phyloP scores from a whole-genome alignment of 2,329 filamentous ascomycete species.

The Cytospora schulzeri region DNA sequence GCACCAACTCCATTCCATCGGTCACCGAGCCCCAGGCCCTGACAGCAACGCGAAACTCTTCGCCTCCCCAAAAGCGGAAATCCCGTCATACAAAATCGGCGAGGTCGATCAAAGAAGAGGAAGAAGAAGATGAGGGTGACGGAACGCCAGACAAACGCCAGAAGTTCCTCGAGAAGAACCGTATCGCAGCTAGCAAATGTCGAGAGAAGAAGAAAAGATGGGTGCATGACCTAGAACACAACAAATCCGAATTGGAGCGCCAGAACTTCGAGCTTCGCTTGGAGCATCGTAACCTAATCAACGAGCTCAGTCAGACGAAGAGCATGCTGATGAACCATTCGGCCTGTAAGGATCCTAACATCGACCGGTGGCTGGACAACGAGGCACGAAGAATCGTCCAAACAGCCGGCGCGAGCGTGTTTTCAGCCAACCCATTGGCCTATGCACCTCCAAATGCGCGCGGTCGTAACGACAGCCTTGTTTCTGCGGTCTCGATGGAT shows the following conservation, averaged over 20 bases:
- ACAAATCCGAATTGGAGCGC: conserved; percentile 46
- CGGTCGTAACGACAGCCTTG: conserved; percentile 34
- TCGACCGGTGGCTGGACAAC: conserved; percentile 55
- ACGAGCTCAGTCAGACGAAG: conserved; percentile 51
- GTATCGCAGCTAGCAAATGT: conserved; percentile 73
- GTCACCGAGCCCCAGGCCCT: background rate
- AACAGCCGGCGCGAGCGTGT: conserved; percentile 20
- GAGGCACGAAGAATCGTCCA: conserved; percentile 53
- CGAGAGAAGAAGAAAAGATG: conserved; percentile 66
- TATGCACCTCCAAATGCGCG: conserved; percentile 28
- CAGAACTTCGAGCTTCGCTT: conserved; percentile 46
- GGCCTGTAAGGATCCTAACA: conserved; percentile 54
- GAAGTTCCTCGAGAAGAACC: conserved; percentile 69
- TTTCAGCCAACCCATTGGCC: conserved; percentile 12
- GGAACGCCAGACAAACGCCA: conserved; percentile 37
- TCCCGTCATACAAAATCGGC: conserved; percentile 30
- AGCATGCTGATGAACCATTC: conserved; percentile 55
- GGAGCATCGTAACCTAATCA: conserved; percentile 46
- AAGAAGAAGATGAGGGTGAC: conserved; percentile 30
- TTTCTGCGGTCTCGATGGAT: conserved; percentile 14
- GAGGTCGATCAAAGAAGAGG: conserved; percentile 32
- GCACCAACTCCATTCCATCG: conserved; percentile 15
- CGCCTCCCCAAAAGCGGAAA: conserved; percentile 27
- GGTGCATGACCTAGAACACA: conserved; percentile 52
- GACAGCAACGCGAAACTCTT: background rate